Base-by-base conservation (phyloP, 2,329 filamentous ascomycete genomes). In the Monosporascus sp. region DNA sequence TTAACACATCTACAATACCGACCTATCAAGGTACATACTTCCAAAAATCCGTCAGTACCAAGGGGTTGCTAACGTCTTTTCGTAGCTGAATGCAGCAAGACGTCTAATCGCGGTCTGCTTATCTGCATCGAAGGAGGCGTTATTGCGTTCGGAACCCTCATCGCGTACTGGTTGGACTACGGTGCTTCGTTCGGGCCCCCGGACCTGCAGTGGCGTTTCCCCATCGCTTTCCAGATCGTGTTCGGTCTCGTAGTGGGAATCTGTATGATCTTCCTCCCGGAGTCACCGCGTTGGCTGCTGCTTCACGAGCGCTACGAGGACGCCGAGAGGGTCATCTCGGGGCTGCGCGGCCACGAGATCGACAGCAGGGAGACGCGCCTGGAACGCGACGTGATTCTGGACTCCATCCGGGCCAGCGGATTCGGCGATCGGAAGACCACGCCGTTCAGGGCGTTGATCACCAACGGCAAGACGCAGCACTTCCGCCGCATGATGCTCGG, bases 401-500 rank as follows among this genome's bases (percentile, higher is more conserved):
- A 87, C 62, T 84, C 80, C 1, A 83, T 88, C 56, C 75, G 77
- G 41, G 80, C 80, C 44, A 79, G 76, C 24, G 78, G 76, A 28
- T 72, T 71, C 53, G 67, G 66, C 40, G 72, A 71, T 41, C 68
- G 72, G 58, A 75, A 74, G 71, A 72, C 66, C 58, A 78, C 75
- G 0, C 75, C 75, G 0, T 64, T 79, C 65, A 79, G 76, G 58
- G 77, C 80, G 1, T 73, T 86, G 2, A 76, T 85, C 62, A 85
- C 81, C 1, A 75, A 77, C 48, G 83, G 84, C 56, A 84, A 82
- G 70, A 85, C 81, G 0, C 84, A 87, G 68, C 82, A 87, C 63
- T 80, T 85, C 70, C 78, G 84, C 7, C 77, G 85, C 37, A 84
- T 86, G 76, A 58, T 86, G 51, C 75, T 87, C 6, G 84, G 82